A percentile compares a stretch with the other conserved stretches of the same genome.
Conservation (phyloP, 2,329 filamentous ascomycete genomes). For the Aurifilum marmelostoma region DNA sequence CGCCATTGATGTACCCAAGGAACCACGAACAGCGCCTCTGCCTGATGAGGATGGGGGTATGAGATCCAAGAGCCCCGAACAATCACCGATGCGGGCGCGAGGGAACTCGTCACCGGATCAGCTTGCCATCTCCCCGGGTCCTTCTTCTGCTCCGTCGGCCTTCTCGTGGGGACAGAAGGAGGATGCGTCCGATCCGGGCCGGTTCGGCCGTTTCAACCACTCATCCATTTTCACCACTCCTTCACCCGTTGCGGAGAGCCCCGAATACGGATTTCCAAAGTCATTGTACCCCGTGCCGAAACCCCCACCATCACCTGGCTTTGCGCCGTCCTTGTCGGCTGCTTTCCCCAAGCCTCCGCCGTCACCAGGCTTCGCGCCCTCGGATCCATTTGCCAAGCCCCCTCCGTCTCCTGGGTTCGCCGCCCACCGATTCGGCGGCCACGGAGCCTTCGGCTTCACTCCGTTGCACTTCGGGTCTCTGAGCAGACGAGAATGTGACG, state of each 20-base stretch:
- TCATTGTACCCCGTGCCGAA: conserved; percentile 28
- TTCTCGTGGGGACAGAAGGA: conserved; percentile 61
- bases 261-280: conserved; percentile 35
- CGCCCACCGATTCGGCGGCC: conserved; percentile 43
- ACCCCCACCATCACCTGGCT: conserved; percentile 36
- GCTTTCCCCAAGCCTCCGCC: conserved; percentile 33
- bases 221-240: conserved; percentile 39
- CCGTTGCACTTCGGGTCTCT: conserved; percentile 33
- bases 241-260: conserved; percentile 42
- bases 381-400: conserved; percentile 38
- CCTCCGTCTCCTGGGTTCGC: conserved; percentile 52
- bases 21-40: conserved; percentile 64
- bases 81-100: conserved; percentile 51
- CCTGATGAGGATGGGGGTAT: conserved; percentile 55
- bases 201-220: conserved; percentile 46
- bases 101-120: conserved; percentile 57
- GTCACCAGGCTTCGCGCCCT: conserved; percentile 35
- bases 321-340: conserved; percentile 28
- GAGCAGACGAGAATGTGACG: conserved; percentile 6
- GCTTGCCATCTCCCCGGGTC: conserved; percentile 61
- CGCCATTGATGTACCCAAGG: conserved; percentile 56
- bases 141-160: conserved; percentile 68
- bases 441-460: conserved; percentile 42
- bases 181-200: conserved; percentile 46
- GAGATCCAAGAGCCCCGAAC: conserved; percentile 46